A percentile compares a stretch with the other conserved stretches of the same genome.
Conservation (phyloP, 192 early-diverging fungal species). For the Lunasporangiospora selenospora region DNA sequence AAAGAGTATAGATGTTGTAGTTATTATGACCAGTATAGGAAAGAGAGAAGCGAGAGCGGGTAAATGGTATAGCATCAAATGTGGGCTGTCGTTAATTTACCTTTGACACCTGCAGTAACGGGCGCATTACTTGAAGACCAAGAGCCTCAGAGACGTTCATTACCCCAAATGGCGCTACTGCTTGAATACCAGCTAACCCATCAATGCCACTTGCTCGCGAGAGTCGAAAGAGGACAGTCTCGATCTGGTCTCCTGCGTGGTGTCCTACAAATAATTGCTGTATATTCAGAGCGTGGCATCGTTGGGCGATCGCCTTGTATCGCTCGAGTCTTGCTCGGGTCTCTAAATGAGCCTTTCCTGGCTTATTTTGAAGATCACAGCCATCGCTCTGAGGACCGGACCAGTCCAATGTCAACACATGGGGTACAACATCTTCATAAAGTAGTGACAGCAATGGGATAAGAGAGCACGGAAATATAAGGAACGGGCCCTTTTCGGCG, state of each 20-base stretch:
- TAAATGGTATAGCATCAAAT: neutral
- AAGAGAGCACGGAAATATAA: too few species aligned
- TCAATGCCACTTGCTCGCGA: constrained; percentile 52
- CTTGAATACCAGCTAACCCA: constrained; percentile 52
- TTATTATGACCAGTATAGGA: neutral
- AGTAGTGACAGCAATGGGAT: too few species aligned
- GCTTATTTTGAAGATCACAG: constrained; percentile 9
- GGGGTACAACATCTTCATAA: constrained; percentile 11
- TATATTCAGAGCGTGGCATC: constrained; percentile 44
- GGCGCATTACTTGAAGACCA: constrained; percentile 45
- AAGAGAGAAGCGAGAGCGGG: too few species aligned
- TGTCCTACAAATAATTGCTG: constrained; percentile 52
- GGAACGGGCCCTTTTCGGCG: too few species aligned
- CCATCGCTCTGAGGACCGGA: neutral
- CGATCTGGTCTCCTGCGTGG: constrained; percentile 55
- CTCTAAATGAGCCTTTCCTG: constrained; percentile 40
- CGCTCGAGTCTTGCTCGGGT: constrained; percentile 45
- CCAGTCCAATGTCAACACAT: constrained; percentile 17
- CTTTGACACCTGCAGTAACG: constrained; percentile 50
- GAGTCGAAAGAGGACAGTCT: constrained; percentile 51
- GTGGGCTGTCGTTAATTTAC: constrained; percentile 6
- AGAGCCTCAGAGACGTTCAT: constrained; percentile 45
- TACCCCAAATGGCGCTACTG: constrained; percentile 31
- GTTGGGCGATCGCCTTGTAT: constrained; percentile 44
- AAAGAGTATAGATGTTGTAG: neutral